Evolutionary conservation across 768 basidiomycete genomes (phyloP), one percentile per base, ranked within the genome.

Genomic region (Lactarius vividus): DNA sequence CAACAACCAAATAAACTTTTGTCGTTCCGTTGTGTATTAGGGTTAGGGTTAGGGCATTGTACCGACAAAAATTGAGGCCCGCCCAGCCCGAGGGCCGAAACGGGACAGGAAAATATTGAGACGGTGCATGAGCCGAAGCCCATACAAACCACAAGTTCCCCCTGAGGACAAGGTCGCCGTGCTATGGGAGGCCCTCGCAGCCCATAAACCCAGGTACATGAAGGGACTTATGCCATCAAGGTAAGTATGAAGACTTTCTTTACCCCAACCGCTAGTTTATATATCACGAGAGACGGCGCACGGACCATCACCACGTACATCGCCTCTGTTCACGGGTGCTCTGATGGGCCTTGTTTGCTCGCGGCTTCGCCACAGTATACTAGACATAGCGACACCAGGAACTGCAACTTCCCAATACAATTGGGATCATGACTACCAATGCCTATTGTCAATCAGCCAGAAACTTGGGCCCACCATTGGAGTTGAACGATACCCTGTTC

Each of bases 41-140:
- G 64, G 64, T 65, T 65, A 65, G 60, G 64, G 64, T 65, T 65
- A 65, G 55, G 1, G 20, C 26, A 20, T 0, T 2, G 40, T 13
- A 40, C 28, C 13, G 31, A 13, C 64, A 65, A 65, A 65, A 65
- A 33, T 5, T 6, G 10, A 15, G 74, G 74, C 71, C 71, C 69
- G 65, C 71, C 70, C 71, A 72, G 71, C 71, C 71, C 70, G 71
- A 69, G 71, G 85, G 84, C 84, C 81, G 72, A 80, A 82, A 81
- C 78, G 79, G 84, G 83, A 87, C 86, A 77, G 87, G 86, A 82
- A 88, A 88, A 88, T 88, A 88, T 88, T 87, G 73, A 80, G 86
- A 88, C 85, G 82, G 82, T 88, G 86, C 87, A 86, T 87, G 84
- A 81, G 79, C 86, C 85, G 80, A 83, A 84, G 84, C 83, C 75